These are phyloP conservation scores for Aspergillus quadricinctus DNA, from an alignment of 2,329 filamentous ascomycete genomes.

Conservation along the genomic window DNA sequence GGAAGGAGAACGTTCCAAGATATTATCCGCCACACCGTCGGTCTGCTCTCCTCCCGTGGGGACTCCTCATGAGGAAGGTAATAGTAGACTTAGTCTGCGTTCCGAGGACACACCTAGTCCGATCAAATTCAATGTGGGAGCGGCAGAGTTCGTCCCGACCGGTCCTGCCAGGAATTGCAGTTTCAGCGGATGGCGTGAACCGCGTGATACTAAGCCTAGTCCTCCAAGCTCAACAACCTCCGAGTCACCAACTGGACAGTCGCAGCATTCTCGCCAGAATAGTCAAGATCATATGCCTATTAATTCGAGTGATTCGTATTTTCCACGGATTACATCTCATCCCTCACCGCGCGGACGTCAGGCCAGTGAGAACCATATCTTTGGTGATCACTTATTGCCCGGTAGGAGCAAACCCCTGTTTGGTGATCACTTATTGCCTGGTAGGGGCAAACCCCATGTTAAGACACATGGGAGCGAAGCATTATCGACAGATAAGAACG, in stretches of 20 bases:
- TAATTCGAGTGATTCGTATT: not conserved
- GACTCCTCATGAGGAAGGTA: not conserved
- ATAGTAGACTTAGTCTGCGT: not conserved
- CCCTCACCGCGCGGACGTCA: not conserved
- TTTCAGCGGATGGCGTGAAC: constrained; percentile 7
- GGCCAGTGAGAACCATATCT: constrained; percentile 1
- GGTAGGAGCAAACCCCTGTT: constrained; percentile 11
- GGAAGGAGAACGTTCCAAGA: not conserved
- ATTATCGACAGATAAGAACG: not conserved
- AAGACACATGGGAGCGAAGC: not conserved
- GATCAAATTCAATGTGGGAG: not conserved
- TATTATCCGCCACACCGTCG: not conserved
- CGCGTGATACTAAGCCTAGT: constrained; percentile 4
- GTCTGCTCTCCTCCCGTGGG: not conserved
- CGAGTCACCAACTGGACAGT: not conserved
- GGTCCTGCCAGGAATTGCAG: not conserved
- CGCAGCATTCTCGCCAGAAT: not conserved
- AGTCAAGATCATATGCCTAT: not conserved
- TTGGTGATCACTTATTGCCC: constrained; percentile 23
- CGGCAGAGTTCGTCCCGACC: not conserved
- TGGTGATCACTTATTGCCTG: constrained; percentile 22
- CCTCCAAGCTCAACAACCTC: constrained; percentile 3
- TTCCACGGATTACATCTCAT: not conserved
- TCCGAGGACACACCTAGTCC: not conserved
- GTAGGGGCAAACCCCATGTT: constrained; percentile 2